Percentiles rank a stretch among this genome's conserved stretches.
phyloP scores from a whole-genome alignment of 1,284 basidiomycete genomes.

The Flammula alnicola region DNA sequence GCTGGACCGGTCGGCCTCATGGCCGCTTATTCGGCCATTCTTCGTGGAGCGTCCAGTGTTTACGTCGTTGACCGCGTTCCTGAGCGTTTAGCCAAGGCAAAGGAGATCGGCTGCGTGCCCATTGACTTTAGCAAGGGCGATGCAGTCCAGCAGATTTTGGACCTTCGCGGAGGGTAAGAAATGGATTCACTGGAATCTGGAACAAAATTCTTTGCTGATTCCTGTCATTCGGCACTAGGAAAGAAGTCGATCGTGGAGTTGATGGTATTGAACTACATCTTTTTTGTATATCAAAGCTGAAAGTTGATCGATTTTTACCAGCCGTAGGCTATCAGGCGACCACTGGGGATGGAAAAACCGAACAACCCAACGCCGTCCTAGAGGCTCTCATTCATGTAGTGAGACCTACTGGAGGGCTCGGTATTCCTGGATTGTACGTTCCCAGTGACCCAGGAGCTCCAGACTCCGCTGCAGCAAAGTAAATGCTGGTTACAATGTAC shows the following conservation, averaged over 20 bases:
- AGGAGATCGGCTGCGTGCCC: slow-evolving; percentile 52
- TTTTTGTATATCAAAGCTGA: neutral
- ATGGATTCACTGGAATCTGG: neutral
- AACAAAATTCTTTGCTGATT: neutral
- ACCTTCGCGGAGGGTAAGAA: slow-evolving; percentile 44
- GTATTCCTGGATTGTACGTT: slow-evolving; percentile 57
- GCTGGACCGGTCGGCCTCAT: slow-evolving; percentile 55
- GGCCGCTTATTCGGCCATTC: slow-evolving; percentile 56
- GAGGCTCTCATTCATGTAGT: slow-evolving; percentile 55
- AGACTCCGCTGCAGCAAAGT: slow-evolving; percentile 52
- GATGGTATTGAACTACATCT: no score
- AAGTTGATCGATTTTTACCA: slow-evolving; percentile 18
- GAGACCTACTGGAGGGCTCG: slow-evolving; percentile 54
- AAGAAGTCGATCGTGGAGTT: slow-evolving; percentile 57
- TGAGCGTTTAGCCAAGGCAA: slow-evolving; percentile 53
- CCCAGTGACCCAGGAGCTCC: slow-evolving; percentile 56
- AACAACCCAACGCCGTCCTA: slow-evolving; percentile 55
- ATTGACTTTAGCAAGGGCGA: slow-evolving; percentile 52
- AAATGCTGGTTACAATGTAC: neutral
- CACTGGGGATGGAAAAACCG: slow-evolving; percentile 52
- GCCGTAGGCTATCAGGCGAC: slow-evolving; percentile 59
- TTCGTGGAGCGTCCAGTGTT: slow-evolving; percentile 54
- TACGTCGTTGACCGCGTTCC: slow-evolving; percentile 59
- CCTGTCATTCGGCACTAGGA: slow-evolving; percentile 29
- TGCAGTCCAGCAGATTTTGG: slow-evolving; percentile 48